Base-by-base conservation (phyloP, 2,329 filamentous ascomycete species). In the Pseudocercospora vitis region DNA sequence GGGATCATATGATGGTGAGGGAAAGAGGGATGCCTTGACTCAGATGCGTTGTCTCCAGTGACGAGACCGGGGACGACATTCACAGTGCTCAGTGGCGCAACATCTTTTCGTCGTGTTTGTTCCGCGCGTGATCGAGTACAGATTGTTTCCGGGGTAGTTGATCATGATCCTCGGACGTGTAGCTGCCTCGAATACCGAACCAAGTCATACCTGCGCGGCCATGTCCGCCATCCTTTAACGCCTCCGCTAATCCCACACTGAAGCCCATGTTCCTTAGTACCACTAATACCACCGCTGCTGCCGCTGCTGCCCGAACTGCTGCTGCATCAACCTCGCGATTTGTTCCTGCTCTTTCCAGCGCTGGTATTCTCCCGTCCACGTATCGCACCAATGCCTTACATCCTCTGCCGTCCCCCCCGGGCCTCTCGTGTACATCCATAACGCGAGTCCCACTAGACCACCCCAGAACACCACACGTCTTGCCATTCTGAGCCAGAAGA, bases 401-500 rank as follows among this genome's bases (percentile, higher is more conserved):
- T 94, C 88, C 56, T 78, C 76, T 11, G 81, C 73, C 59, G 85
- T 85, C 53, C 82, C 82, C 59, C 83, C 81, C 12, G 86, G 68
- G 0, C 90, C 85, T 2, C 89, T 76, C 16, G 65, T 71, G 65
- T 85, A 83, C 70, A 81, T 52, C 78, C 78, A 82, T 14, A 84
- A 74, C 0, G 77, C 76, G 0, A 84, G 35, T 0, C 78, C 76
- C 3, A 78, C 73, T 2, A 91, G 61, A 1, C 74, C 69, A 1
- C 79, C 80, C 83, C 84, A 94, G 59, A 90, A 83, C 1, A 81
- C 69, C 35, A 90, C 61, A 19, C 80, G 74, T 58, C 89, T 70
- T 8, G 78, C 77, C 51, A 95, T 67, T n/a, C 81, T 76, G 48
- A 90, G 81, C 83, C 89, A 90, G 75, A 85, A 95, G 66, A 90